Conservation (phyloP, 805 yeast species). For the Barnettozyma siamensis region DNA sequence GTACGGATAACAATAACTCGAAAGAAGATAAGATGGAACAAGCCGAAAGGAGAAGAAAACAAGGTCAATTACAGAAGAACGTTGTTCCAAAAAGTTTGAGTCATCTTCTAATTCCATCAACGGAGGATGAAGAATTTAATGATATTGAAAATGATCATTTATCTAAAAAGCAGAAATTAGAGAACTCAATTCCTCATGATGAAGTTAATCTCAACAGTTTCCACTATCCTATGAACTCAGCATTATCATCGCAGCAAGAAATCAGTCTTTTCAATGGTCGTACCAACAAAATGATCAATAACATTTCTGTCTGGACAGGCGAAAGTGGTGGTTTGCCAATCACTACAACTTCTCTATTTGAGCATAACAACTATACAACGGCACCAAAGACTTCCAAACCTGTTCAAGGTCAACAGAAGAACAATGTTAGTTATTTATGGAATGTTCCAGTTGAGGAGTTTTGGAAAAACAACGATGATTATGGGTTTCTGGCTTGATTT, state of each 20-base stretch:
- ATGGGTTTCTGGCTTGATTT: constrained; percentile 37
- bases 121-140: constrained; percentile 28
- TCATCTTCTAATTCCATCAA: constrained; percentile 39
- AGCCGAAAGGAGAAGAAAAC: constrained; percentile 41
- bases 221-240: constrained; percentile 15
- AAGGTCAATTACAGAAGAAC: constrained; percentile 44
- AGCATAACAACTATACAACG: constrained; percentile 17
- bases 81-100: constrained; percentile 51
- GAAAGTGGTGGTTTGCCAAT: constrained; percentile 32
- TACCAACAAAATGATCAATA: constrained; percentile 54
- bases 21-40: constrained; percentile 40
- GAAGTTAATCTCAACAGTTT: constrained; percentile 16
- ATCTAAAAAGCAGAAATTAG: constrained; percentile 9
- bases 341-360: constrained; percentile 21
- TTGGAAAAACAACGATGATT: constrained; percentile 43
- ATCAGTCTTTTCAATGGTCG: constrained; percentile 32
- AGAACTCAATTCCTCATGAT: constrained; percentile 11
- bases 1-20: constrained; percentile 24
- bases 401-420: neutral
- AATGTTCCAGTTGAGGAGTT: constrained; percentile 38
- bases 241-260: constrained; percentile 16
- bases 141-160: constrained; percentile 12
- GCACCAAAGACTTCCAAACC: constrained; percentile 1
- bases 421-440: constrained; percentile 17
- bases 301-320: constrained; percentile 57